Base-by-base conservation (phyloP, 2,329 filamentous ascomycete species). In the Beauveria asiatica region DNA sequence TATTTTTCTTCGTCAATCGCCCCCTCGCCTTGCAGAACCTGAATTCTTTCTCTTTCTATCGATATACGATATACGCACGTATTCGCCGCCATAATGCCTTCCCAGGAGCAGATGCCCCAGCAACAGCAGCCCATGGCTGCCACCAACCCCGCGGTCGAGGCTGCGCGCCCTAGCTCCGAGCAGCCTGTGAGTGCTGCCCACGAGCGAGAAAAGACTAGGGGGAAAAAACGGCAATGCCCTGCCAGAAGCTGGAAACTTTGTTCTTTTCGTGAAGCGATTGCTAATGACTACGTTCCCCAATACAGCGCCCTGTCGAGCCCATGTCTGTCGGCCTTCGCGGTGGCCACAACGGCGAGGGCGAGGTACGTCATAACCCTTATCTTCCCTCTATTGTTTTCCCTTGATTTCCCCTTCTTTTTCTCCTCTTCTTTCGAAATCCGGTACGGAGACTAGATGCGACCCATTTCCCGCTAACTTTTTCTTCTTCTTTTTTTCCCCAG, bases 291-390 rank as follows among this genome's bases (percentile, higher is more conserved):
- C 9, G 5, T 2, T 30, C 3, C 16, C n/a, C 8, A 9, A 17
- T 45, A 39, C 27, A 75, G 73, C 70, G 71, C 23, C 68, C 69
- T 13, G 62, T 69, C 11, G 66, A 74, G 51, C 72, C 73, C 41
- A 75, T 75, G 73, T 65, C 65, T 39, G 67, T 68, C 60, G 68
- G 58, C 51, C 67, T 75, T 49, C 71, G 73, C 54, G 73, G 73
- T 53, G 73, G 73, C 33, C 65, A 65, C 42, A 16, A 53, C 21
- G 71, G 68, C 10, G 73, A 73, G 21, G 71, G 69, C 62, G 71
- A 69, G 68, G 73, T 75, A 33, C 25, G 59, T 59, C 48, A 41
- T 75, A 23, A 13, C 27, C 33, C 30, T 3, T 2, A 10, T 17
- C 11, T n/a, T 16, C 11, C 11, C 8, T 33, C 13, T n/a, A 19